These are phyloP conservation scores for Musa schizocarpa DNA, from an alignment of 176 grass and related monocot genomes.

Conservation along the genomic window DNA sequence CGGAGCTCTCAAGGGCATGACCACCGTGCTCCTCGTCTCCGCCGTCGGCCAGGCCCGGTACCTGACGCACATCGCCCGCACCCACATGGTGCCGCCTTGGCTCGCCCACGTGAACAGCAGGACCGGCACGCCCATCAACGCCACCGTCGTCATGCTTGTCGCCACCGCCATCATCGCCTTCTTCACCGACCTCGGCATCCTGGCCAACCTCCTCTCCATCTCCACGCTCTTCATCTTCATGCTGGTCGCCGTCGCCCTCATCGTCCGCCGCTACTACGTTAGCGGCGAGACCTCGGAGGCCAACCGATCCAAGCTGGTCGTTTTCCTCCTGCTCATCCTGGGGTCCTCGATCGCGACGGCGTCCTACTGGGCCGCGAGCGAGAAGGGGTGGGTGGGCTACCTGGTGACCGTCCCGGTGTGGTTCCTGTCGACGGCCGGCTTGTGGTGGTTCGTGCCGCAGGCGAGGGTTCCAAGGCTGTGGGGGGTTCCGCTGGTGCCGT, in stretches of 20 bases:
- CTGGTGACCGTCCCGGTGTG: slow-evolving; percentile 28
- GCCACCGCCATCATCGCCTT: slow-evolving; percentile 47
- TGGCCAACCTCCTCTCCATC: slow-evolving; percentile 56
- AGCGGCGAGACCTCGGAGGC: slow-evolving; percentile 24
- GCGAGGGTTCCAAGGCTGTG: slow-evolving; percentile 37
- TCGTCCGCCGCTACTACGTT: slow-evolving; percentile 53
- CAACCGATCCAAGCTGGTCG: slow-evolving; percentile 26
- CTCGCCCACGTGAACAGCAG: slow-evolving; percentile 29
- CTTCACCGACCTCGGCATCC: slow-evolving; percentile 45
- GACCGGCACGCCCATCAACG: slow-evolving; percentile 43
- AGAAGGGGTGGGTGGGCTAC: slow-evolving; percentile 28
- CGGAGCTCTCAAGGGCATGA: slow-evolving; percentile 52
- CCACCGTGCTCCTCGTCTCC: slow-evolving; percentile 50
- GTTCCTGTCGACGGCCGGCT: slow-evolving; percentile 25
- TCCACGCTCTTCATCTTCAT: slow-evolving; percentile 72
- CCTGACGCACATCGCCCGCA: slow-evolving; percentile 53
- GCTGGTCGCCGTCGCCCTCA: slow-evolving; percentile 51
- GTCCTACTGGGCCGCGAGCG: slow-evolving; percentile 20
- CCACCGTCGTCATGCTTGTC: slow-evolving; percentile 40
- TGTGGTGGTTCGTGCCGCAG: slow-evolving; percentile 27
- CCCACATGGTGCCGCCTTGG: slow-evolving; percentile 51
- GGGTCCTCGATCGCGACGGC: slow-evolving; percentile 25
- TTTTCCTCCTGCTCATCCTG: slow-evolving; percentile 27
- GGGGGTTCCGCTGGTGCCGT: slow-evolving; percentile 34
- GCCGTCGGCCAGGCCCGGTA: slow-evolving; percentile 61